Percentiles rank a stretch among this genome's conserved stretches.
phyloP scores from a whole-genome alignment of 140 eudicot species.

The Erigeron philadelphicus region DNA sequence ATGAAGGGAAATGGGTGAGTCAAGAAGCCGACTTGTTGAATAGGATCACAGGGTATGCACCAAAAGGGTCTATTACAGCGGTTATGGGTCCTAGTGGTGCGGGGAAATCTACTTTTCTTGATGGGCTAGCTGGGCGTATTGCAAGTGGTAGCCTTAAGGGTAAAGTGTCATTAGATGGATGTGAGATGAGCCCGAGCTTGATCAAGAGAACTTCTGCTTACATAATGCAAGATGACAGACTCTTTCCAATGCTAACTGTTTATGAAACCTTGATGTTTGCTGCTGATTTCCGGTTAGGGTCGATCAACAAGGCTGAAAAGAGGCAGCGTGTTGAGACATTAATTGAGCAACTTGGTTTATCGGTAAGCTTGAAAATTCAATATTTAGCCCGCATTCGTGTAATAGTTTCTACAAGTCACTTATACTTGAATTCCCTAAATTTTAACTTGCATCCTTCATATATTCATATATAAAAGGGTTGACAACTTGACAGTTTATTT shows the following conservation, averaged over 20 bases:
- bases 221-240: slow-evolving; percentile 76
- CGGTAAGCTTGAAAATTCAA: slow-evolving; percentile 34
- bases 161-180: slow-evolving; percentile 51
- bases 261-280: slow-evolving; percentile 76
- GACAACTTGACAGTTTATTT: no score
- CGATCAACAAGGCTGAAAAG: slow-evolving; percentile 53
- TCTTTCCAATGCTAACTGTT: slow-evolving; percentile 72
- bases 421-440: no score
- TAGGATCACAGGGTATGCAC: slow-evolving; percentile 62
- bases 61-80: slow-evolving; percentile 65
- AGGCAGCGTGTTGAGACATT: slow-evolving; percentile 54
- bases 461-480: no score
- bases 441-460: no score
- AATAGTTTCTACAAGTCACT: no score
- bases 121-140: slow-evolving; percentile 69
- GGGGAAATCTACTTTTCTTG: slow-evolving; percentile 69
- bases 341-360: slow-evolving; percentile 76
- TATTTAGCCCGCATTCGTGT: no score
- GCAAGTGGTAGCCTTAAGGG: slow-evolving; percentile 77
- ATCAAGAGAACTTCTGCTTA: slow-evolving; percentile 75
- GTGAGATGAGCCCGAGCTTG: slow-evolving; percentile 58
- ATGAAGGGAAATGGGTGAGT: slow-evolving; percentile 48
- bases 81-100: slow-evolving; percentile 94
- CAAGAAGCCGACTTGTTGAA: slow-evolving; percentile 52
- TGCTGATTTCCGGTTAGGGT: slow-evolving; percentile 64